A percentile compares a stretch with the other conserved stretches of the same genome.
phyloP scores from a whole-genome alignment of 306 rosid species.

The Lablab purpureus region DNA sequence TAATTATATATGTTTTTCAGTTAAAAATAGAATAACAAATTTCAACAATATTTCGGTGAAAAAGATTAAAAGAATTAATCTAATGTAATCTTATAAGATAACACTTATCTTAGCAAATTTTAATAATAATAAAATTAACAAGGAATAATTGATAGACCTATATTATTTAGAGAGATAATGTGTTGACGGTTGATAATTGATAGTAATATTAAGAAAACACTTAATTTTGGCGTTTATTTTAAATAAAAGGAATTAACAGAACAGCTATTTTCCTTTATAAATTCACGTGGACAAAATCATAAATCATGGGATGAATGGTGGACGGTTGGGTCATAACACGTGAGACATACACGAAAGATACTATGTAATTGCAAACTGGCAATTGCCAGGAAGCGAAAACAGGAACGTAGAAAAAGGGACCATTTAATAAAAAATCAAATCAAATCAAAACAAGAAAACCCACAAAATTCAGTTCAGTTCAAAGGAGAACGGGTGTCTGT shows the following conservation, averaged over 20 bases:
- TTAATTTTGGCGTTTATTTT: neutral
- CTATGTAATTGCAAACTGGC: constrained; percentile 11
- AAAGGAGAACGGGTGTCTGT: constrained; percentile 53
- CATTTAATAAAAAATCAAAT: neutral
- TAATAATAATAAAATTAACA: too few species aligned
- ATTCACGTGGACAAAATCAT: constrained; percentile 10
- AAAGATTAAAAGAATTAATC: too few species aligned
- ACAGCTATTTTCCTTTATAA: neutral
- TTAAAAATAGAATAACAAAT: too few species aligned
- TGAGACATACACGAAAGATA: neutral
- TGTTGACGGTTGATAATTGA: too few species aligned
- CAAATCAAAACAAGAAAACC: constrained; percentile 3
- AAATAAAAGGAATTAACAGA: neutral
- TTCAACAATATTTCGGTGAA: too few species aligned
- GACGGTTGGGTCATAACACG: constrained; percentile 22
- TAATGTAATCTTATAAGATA: too few species aligned
- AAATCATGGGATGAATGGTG: neutral
- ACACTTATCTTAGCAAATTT: too few species aligned
- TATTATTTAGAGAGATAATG: too few species aligned
- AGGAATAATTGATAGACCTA: neutral
- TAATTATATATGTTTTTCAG: too few species aligned
- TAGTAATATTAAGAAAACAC: too few species aligned
- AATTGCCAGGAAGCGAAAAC: neutral
- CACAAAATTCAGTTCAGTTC: neutral
- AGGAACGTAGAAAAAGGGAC: neutral